phyloP scores from a whole-genome alignment of 1,284 basidiomycete genomes.

The Apiotrichum domesticum region DNA sequence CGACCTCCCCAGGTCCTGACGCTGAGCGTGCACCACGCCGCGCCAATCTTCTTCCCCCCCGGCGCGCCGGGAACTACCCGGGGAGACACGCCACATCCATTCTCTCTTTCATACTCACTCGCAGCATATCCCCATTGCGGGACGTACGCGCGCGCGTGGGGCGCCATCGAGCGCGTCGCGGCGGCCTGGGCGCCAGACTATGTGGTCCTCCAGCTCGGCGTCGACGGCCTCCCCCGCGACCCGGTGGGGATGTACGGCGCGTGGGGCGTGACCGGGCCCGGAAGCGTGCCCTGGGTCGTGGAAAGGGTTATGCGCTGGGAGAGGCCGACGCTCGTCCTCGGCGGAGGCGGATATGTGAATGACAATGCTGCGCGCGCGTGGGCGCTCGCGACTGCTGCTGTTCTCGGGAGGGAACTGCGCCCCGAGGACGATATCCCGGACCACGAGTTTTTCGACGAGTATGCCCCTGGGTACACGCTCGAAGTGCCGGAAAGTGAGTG shows the following conservation, averaged over 20 bases:
- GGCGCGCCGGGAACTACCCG: slow-evolving; percentile 43
- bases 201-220: slow-evolving; percentile 76
- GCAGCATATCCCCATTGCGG: slow-evolving; percentile 57
- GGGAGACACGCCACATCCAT: slow-evolving; percentile 56
- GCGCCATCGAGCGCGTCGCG: slow-evolving; percentile 56
- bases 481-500: slow-evolving; percentile 56
- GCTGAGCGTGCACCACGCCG: slow-evolving; percentile 73
- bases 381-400: slow-evolving; percentile 69
- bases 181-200: slow-evolving; percentile 67
- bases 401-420: slow-evolving; percentile 55
- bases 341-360: slow-evolving; percentile 69
- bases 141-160: slow-evolving; percentile 63
- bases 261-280: slow-evolving; percentile 60
- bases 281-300: slow-evolving; percentile 67
- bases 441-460: slow-evolving; percentile 61
- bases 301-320: slow-evolving; percentile 58
- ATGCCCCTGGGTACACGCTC: slow-evolving; percentile 70
- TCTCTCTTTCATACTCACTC: slow-evolving; percentile 70
- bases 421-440: slow-evolving; percentile 64
- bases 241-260: slow-evolving; percentile 63
- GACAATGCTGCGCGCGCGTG: slow-evolving; percentile 78
- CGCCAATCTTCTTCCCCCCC: slow-evolving; percentile 75
- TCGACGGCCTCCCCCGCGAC: slow-evolving; percentile 78
- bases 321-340: slow-evolving; percentile 50
- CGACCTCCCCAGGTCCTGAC: slow-evolving; percentile 56